Conservation (phyloP, 164 flowering plant species). For the Platanus orientalis region DNA sequence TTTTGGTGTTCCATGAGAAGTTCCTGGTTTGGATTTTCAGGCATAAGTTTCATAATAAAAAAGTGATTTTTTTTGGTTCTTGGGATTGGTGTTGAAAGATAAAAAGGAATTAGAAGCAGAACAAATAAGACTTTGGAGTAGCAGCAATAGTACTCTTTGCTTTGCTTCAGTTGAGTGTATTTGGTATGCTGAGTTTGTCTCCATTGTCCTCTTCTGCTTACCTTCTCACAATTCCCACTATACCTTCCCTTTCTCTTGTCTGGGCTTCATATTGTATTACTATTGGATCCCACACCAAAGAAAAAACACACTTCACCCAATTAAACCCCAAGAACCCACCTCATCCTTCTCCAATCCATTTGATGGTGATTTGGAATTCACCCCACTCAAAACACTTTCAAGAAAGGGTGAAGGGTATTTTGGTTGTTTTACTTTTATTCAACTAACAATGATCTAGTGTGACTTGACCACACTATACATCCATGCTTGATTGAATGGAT, state of each 20-base stretch:
- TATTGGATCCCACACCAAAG: conserved; percentile 5
- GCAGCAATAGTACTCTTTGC: not conserved
- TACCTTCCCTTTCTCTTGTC: not conserved
- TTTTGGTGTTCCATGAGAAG: conserved; percentile 3
- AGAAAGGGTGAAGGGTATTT: no score
- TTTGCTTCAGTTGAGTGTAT: not conserved
- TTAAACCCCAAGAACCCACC: not conserved
- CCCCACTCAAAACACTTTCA: no score
- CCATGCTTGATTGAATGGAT: no score
- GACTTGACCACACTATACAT: no score
- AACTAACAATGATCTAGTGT: no score
- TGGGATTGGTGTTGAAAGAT: not conserved
- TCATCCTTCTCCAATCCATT: conserved; percentile 1
- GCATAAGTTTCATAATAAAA: not conserved
- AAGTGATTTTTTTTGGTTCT: not conserved
- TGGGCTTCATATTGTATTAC: not conserved
- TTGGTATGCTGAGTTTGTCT: not conserved
- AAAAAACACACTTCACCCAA: not conserved
- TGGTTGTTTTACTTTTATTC: no score
- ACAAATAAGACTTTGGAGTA: not conserved
- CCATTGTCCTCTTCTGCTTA: not conserved
- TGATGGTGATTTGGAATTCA: no score
- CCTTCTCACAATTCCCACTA: not conserved
- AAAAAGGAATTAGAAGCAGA: not conserved
- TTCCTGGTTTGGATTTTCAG: not conserved